Base-by-base conservation (phyloP, 768 basidiomycete species). In the Termitomyces sp. region DNA sequence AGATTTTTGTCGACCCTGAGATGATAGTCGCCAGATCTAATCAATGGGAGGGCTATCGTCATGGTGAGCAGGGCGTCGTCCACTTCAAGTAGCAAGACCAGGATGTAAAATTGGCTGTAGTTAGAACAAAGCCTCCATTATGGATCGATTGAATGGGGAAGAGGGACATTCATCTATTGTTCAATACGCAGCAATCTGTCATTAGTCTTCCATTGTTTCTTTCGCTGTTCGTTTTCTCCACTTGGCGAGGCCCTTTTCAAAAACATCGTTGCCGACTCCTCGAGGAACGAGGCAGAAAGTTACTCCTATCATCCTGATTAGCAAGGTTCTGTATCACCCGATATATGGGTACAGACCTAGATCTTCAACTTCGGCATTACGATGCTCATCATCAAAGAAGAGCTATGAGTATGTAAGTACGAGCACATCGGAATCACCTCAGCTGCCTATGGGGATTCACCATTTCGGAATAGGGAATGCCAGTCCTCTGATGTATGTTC, bases 381-480 rank as follows among this genome's bases (percentile, higher is more conserved):
- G 72, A 47, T 62, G 63, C 67, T 89, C 87, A 64, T 91, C 89
- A 57, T 91, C 89, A 59, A 89, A 92, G 67, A 85, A 85, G 5
- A 86, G 73, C 83, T 84, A 52, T 14, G n/a, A n/a, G n/a, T n/a
- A n/a, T n/a, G n/a, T n/a, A n/a, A n/a, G 24, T 29, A 41, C 48
- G 55, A 26, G 46, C 18, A 46, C 18, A 29, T 46, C 29, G 22
- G 37, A 34, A 31, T 53, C 34, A 42, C 18, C 13, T 14, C 18
- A 20, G 18, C 18, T 24, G 22, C 50, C 29, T 20, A 39, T 18
- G 24, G 20, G 44, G 4, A 27, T 0, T 8, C 46, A 87, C 89
- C 91, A 94, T 94, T 60, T 92, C 85, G 8, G 80, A 79, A 64
- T 90, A 93, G 0, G 89, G 83, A 50, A 94, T 83, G 2, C 85